Conservation (phyloP, 208 protist genomes). For the Leishmania aethiopica region DNA sequence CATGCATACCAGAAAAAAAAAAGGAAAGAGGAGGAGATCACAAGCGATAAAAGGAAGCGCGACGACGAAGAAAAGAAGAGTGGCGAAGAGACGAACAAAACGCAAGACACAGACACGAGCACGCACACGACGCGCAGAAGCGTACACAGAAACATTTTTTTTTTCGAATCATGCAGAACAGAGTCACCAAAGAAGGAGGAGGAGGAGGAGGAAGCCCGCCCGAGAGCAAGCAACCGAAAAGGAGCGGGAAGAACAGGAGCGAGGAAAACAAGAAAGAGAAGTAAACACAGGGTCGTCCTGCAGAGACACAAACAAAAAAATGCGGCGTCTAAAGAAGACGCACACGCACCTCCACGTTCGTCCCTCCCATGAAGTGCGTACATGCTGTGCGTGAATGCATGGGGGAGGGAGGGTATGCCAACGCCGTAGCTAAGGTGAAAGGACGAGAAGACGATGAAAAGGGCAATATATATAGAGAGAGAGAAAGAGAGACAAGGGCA, state of each 20-base stretch:
- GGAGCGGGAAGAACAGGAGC: background rate
- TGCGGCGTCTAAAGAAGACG: background rate
- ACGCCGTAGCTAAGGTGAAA: conserved; percentile 23
- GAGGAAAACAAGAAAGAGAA: background rate
- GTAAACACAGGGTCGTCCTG: conserved; percentile 5
- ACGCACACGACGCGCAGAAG: background rate
- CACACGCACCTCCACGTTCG: background rate
- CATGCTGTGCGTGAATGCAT: background rate
- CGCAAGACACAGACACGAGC: background rate
- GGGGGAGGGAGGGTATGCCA: background rate
- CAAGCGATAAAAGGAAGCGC: background rate
- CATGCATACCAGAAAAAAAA: conserved; percentile 5
- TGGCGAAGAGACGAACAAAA: background rate
- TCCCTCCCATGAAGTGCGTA: background rate
- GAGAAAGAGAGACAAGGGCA: background rate
- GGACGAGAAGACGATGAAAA: background rate
- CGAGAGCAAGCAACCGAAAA: background rate
- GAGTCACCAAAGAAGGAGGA: background rate
- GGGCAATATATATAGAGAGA: background rate
- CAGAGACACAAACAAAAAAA: conserved; percentile 23
- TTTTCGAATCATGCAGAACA: background rate
- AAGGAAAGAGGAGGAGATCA: conserved; percentile 7
- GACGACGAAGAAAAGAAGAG: background rate
- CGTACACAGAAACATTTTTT: background rate
- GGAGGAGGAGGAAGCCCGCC: background rate